These are phyloP conservation scores for Pichia kluyveri DNA, from an alignment of 805 yeast genomes.

Conservation along the genomic window DNA sequence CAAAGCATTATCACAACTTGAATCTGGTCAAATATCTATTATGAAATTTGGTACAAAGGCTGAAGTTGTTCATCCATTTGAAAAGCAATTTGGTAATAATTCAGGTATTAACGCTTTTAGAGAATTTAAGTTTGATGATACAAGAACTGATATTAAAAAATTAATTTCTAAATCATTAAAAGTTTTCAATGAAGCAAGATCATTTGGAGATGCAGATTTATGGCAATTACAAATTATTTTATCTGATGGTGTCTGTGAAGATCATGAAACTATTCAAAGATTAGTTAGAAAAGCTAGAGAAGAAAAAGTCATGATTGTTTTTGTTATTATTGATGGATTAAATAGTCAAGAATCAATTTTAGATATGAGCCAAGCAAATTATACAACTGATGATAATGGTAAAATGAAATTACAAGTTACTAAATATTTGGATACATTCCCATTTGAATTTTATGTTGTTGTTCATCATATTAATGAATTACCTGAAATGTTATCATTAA, in stretches of 20 bases:
- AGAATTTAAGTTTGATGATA: conserved; percentile 85
- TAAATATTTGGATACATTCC: conserved; percentile 86
- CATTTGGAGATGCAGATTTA: conserved; percentile 44
- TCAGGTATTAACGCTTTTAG: conserved; percentile 79
- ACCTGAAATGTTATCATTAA: conserved; percentile 84
- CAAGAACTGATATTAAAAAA: conserved; percentile 72
- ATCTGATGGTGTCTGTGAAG: conserved; percentile 97
- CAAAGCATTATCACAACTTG: conserved; percentile 87
- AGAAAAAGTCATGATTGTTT: conserved; percentile 87
- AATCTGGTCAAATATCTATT: conserved; percentile 86
- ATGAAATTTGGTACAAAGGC: conserved; percentile 85
- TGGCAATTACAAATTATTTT: conserved; percentile 93
- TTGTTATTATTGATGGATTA: conserved; percentile 88
- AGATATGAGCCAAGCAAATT: conserved; percentile 90
- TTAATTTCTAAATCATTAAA: conserved; percentile 65
- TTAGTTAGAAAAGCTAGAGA: conserved; percentile 89
- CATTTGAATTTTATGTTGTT: conserved; percentile 93
- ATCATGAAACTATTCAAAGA: conserved; percentile 73
- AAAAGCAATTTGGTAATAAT: conserved; percentile 72
- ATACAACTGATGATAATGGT: conserved; percentile 63
- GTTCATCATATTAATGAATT: conserved; percentile 82
- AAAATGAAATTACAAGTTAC: conserved; percentile 65
- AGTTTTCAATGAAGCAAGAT: conserved; percentile 53
- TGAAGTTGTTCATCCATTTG: conserved; percentile 82
- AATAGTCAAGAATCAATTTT: conserved; percentile 76